Percentiles rank a stretch among this genome's conserved stretches.
These are phyloP conservation scores for Amanita thiersii DNA, from an alignment of 768 basidiomycete genomes.

Conservation along the genomic window DNA sequence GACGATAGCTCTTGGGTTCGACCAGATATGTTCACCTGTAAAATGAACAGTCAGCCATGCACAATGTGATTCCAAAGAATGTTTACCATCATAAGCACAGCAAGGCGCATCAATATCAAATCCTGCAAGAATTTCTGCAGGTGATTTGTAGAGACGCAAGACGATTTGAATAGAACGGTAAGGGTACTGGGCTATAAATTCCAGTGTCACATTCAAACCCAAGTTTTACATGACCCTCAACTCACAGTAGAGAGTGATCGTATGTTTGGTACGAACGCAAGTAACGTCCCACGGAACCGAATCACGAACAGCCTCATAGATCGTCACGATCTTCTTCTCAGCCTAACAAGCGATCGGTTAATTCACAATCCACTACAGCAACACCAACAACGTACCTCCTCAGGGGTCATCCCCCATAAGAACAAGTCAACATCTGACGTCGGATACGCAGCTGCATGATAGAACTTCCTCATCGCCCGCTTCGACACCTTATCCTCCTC, in stretches of 20 bases:
- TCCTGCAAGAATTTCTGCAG: conserved; percentile 58
- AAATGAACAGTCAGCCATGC: neutral
- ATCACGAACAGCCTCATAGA: conserved; percentile 58
- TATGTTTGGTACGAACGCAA: conserved; percentile 58
- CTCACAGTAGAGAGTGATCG: conserved; percentile 55
- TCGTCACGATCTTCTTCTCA: conserved; percentile 47
- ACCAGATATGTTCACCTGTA: conserved; percentile 28
- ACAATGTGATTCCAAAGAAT: neutral
- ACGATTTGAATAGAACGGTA: conserved; percentile 63
- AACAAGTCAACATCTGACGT: conserved; percentile 60
- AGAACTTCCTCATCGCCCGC: conserved; percentile 48
- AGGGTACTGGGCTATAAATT: conserved; percentile 46
- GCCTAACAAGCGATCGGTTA: conserved; percentile 27
- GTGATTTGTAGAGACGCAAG: conserved; percentile 53
- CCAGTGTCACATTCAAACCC: neutral
- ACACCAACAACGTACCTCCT: conserved; percentile 28
- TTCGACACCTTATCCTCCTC: conserved; percentile 42
- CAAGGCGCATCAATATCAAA: conserved; percentile 64
- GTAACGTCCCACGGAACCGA: conserved; percentile 65
- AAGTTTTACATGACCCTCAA: conserved; percentile 1
- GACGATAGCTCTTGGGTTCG: conserved; percentile 37
- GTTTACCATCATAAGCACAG: conserved; percentile 40
- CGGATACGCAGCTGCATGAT: conserved; percentile 45
- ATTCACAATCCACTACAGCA: neutral
- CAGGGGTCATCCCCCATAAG: conserved; percentile 48